Evolutionary conservation across 73 alveolate genomes (phyloP).

Genomic region (Effrenium voratum): DNA sequence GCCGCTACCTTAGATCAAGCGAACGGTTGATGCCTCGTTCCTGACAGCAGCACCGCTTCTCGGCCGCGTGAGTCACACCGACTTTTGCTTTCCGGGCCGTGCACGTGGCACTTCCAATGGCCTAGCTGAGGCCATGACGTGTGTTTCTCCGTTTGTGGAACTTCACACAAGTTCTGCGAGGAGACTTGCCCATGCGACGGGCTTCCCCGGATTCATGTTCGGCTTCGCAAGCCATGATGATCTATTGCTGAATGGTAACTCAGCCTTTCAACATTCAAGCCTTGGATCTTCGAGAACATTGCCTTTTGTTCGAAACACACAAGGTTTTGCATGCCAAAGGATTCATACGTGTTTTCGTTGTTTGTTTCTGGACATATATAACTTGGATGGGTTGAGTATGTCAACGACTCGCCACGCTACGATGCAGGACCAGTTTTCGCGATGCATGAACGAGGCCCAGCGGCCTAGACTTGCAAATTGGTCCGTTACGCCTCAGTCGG

Average conservation of each 20-base stretch:
- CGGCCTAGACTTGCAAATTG: background rate
- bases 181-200: background rate
- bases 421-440: constrained; percentile 49
- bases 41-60: background rate
- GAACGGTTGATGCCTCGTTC: background rate
- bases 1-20: background rate
- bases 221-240: background rate
- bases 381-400: too few species aligned
- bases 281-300: too few species aligned
- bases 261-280: too few species aligned
- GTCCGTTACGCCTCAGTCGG: background rate
- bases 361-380: too few species aligned
- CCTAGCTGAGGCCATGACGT: constrained; percentile 56
- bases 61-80: background rate
- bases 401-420: too few species aligned
- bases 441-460: constrained; percentile 65
- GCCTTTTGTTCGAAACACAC: too few species aligned
- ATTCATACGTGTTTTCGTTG: too few species aligned
- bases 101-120: background rate
- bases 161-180: constrained; percentile 85
- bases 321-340: too few species aligned
- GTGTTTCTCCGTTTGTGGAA: constrained; percentile 87
- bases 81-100: background rate
- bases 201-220: background rate
- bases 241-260: background rate